Evolutionary conservation across 352 stramenopile species (phyloP), one percentile per base, ranked within the genome.

Genomic region (Pythium dissotocum): DNA sequence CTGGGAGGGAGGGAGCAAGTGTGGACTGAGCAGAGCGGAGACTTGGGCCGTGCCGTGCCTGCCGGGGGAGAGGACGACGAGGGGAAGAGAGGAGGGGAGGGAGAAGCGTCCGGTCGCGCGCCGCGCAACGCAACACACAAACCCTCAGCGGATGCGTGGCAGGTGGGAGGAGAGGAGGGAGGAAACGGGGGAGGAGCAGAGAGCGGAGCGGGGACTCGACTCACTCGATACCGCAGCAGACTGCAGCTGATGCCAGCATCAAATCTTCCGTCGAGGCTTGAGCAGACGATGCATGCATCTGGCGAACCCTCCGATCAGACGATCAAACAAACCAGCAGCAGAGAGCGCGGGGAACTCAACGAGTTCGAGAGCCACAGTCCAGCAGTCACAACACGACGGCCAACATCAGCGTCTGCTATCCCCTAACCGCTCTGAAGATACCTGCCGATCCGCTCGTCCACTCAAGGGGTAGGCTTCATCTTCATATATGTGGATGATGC

Each of bases 1-100:
- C 35, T 58, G 46, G 64, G 64, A 70, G 64, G 64, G 64, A 59
- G 58, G 55, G 62, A 69, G 65, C 65, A 71, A 71, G 65, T 71
- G 58, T 62, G 58, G 51, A 36, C 28, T 58, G 55, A 51, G 53
- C 52, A 55, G 4, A 33, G 18, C 14, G 40, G 61, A 61, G 61
- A 46, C 58, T 30, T 16, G 3, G 42, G 54, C 54, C 3, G 53
- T 48, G 53, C 28, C 14, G 13, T 24, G 51, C 24, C 9, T 26
- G 28, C 18, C 24, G 38, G 62, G 9, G 16, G 38, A 26, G 24
- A 56, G 30, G 10, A n/a, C 57, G 52, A 33, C n/a, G 26, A 40
- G 18, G 53, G 14, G 59, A 46, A 12, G 57, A 49, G 40, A 9
- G 59, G 33, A 57, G 28, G 32, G 26, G 61, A 56, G 30, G 42